Base-by-base conservation (phyloP, 345 rosid genomes). In the Syzygium grande region DNA sequence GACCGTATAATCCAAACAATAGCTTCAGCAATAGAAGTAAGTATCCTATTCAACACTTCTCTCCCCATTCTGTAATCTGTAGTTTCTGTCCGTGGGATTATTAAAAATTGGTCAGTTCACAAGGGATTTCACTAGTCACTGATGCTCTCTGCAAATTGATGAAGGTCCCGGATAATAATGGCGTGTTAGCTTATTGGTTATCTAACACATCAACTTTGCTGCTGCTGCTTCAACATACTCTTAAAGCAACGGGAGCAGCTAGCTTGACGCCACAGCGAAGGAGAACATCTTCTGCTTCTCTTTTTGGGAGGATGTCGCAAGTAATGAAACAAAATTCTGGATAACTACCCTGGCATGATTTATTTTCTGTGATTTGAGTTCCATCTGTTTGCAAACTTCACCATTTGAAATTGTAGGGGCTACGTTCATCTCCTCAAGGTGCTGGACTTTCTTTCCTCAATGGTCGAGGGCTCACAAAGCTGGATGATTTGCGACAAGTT, bases 251-350 rank as follows among this genome's bases (percentile, higher is more conserved):
- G 90, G 99, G 99, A 89, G 99, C 99, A 86, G 99, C 99, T 85
- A 98, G 95, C 92, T 91, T 97, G 91, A 96, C 99, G 61, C 99
- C 99, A 27, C 99, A 98, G 90, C 92, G 99, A 83, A 95, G 99
- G 87, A 94, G 99, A 91, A 92, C 98, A 83, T 15, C 98, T 80
- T 97, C 99, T 84, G 92, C 97, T 63, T 95, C 99, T 87, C 95
- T 98, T 77, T 97, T 98, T 90, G 99, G 99, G 88, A 95, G 99
- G 91, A 98, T 98, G 99, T 95, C 99, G 89, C 97, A 94, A 89
- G 99, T 98, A 91, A 84, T 63, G 63, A 54, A 80, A n/a, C 59
- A 17, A 19, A 84, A 30, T 84, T 84, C 54, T 29, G 14, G 49
- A 73, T 73, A 73, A 19, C 83, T 9, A 38, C 49, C 23, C 49